These are phyloP conservation scores for Cordyceps cateniannulata DNA, from an alignment of 2,329 filamentous ascomycete genomes.

Conservation along the genomic window DNA sequence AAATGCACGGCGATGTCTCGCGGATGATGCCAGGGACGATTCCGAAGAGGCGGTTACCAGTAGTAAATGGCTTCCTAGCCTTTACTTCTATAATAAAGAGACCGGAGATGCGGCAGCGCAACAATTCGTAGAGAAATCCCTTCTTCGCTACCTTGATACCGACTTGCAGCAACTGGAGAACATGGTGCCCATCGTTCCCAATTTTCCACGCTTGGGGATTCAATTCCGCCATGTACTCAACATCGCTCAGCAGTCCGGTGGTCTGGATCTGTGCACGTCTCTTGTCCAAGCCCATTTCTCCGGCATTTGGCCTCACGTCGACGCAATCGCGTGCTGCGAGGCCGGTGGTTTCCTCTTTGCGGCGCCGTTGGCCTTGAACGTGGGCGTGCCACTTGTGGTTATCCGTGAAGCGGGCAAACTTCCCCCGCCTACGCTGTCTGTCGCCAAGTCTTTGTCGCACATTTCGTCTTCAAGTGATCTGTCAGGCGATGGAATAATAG, in stretches of 20 bases:
- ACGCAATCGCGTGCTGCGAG: slow-evolving; percentile 47
- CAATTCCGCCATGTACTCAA: slow-evolving; percentile 53
- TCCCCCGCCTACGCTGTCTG: slow-evolving; percentile 47
- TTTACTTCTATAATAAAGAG: slow-evolving; percentile 44
- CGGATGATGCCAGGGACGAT: neutral
- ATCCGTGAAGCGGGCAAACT: slow-evolving; percentile 54
- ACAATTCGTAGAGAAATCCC: slow-evolving; percentile 12
- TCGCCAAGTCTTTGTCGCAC: slow-evolving; percentile 41
- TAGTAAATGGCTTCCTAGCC: neutral
- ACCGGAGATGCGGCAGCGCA: slow-evolving; percentile 29
- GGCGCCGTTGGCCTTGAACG: slow-evolving; percentile 36
- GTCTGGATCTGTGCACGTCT: slow-evolving; percentile 43
- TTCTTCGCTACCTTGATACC: slow-evolving; percentile 19
- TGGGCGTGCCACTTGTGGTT: slow-evolving; percentile 38
- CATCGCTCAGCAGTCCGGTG: slow-evolving; percentile 44
- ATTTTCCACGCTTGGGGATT: slow-evolving; percentile 46
- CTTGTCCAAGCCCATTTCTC: slow-evolving; percentile 41
- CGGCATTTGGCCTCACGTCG: slow-evolving; percentile 40
- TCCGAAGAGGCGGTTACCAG: neutral
- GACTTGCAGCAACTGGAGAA: slow-evolving; percentile 38
- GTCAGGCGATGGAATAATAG: slow-evolving; percentile 28
- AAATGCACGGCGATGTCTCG: neutral
- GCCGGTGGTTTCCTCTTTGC: slow-evolving; percentile 51
- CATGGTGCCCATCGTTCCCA: slow-evolving; percentile 42
- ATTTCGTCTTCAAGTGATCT: slow-evolving; percentile 37